phyloP scores from a whole-genome alignment of 2,329 filamentous ascomycete genomes.

The Alternaria rosae region DNA sequence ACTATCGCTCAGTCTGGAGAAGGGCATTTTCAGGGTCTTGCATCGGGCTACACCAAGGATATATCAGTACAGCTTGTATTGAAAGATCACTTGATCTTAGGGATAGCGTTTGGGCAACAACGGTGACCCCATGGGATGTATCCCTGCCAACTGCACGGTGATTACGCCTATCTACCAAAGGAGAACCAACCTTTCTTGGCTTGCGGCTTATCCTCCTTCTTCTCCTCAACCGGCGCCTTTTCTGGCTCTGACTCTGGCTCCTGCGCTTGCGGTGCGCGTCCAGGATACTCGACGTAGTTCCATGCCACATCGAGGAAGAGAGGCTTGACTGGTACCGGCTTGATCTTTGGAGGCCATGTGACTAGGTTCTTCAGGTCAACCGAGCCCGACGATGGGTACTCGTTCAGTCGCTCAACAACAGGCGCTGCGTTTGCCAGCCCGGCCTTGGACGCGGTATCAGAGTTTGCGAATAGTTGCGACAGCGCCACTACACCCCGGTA shows the following conservation, averaged over 20 bases:
- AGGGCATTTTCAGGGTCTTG: constrained; percentile 10
- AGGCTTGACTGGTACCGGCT: constrained; percentile 88
- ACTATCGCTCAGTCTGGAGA: constrained; percentile 13
- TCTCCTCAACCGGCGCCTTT: constrained; percentile 33
- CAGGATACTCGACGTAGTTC: constrained; percentile 96
- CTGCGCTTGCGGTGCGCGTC: constrained; percentile 55
- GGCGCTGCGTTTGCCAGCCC: constrained; percentile 60
- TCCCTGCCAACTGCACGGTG: constrained; percentile 1
- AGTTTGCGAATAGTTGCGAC: constrained; percentile 66
- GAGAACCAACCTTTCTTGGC: constrained; percentile 61
- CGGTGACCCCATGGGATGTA: constrained; percentile 6
- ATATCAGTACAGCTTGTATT: not conserved
- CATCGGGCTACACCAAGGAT: not conserved
- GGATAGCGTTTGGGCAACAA: constrained; percentile 9
- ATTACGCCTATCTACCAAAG: constrained; percentile 53
- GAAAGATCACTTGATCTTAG: not conserved
- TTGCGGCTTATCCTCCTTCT: constrained; percentile 47
- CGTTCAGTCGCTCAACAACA: constrained; percentile 75
- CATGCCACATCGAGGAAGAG: constrained; percentile 95
- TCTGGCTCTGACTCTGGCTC: constrained; percentile 38
- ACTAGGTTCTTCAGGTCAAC: constrained; percentile 83
- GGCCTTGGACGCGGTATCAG: constrained; percentile 56
- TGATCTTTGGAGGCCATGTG: constrained; percentile 82
- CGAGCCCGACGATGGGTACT: constrained; percentile 71
- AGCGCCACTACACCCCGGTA: constrained; percentile 88